A percentile compares a stretch with the other conserved stretches of the same genome.
These are phyloP conservation scores for Candida sp. DNA, from an alignment of 1,139 yeast genomes.

Conservation along the genomic window DNA sequence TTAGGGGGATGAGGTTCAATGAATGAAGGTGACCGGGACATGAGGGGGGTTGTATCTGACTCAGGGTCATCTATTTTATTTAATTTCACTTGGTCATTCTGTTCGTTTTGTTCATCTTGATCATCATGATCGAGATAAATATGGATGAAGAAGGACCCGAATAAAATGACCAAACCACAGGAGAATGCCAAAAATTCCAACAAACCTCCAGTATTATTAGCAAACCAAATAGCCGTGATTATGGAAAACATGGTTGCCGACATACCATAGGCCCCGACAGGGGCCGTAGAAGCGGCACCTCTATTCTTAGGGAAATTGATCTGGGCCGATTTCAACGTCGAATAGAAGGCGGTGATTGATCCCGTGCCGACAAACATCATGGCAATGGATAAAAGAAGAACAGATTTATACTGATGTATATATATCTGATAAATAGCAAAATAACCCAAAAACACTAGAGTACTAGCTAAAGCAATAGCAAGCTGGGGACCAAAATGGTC, in stretches of 20 bases:
- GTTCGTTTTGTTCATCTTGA: slow-evolving; percentile 9
- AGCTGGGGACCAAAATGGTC: slow-evolving; percentile 56
- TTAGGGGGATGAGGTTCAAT: not conserved
- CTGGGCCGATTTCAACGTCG: slow-evolving; percentile 67
- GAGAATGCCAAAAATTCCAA: slow-evolving; percentile 32
- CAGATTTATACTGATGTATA: slow-evolving; percentile 15
- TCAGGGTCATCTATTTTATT: not conserved
- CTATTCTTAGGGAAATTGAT: slow-evolving; percentile 66
- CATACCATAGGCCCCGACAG: slow-evolving; percentile 57
- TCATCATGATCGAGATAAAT: slow-evolving; percentile 23
- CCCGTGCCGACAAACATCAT: slow-evolving; percentile 61
- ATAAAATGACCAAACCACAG: slow-evolving; percentile 34
- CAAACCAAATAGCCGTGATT: slow-evolving; percentile 43
- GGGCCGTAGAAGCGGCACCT: slow-evolving; percentile 67
- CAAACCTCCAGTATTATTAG: slow-evolving; percentile 40
- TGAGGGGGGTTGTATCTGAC: slow-evolving; percentile 1
- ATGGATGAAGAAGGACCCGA: slow-evolving; percentile 37
- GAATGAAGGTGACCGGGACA: slow-evolving; percentile 9
- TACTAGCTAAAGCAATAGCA: slow-evolving; percentile 53
- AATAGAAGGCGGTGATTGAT: slow-evolving; percentile 59
- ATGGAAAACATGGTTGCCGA: slow-evolving; percentile 43
- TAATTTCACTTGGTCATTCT: slow-evolving; percentile 6
- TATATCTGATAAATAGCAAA: slow-evolving; percentile 32
- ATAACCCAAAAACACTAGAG: slow-evolving; percentile 43
- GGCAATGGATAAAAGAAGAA: slow-evolving; percentile 28